Conservation (phyloP, 495 filamentous ascomycete species). For the Penicillium taxi region DNA sequence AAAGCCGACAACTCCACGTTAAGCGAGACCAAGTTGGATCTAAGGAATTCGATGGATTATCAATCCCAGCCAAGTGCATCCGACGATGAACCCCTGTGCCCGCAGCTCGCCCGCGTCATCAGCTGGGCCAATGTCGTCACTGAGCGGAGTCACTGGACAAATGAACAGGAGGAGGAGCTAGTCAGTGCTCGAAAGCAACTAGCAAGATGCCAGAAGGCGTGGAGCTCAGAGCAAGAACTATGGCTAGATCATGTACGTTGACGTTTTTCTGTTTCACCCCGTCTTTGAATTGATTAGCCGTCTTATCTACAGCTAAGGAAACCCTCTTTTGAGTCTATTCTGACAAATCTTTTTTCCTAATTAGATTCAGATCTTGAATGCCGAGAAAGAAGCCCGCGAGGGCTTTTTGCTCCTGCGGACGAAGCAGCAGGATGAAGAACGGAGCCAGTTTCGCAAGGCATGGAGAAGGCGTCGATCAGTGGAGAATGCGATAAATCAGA, state of each 20-base stretch:
- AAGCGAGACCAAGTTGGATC: too few species aligned
- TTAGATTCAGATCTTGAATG: constrained; percentile 29
- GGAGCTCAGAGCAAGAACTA: constrained; percentile 38
- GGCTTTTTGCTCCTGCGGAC: constrained; percentile 28
- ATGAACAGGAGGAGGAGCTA: constrained; percentile 28
- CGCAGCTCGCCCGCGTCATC: constrained; percentile 17
- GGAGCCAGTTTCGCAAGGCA: constrained; percentile 32
- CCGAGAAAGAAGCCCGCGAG: constrained; percentile 35
- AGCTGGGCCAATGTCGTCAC: constrained; percentile 32
- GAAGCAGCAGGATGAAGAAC: constrained; percentile 34
- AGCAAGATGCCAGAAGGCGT: constrained; percentile 34
- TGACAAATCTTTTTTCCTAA: background rate
- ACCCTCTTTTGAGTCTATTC: too few species aligned
- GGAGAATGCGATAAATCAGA: constrained; percentile 2
- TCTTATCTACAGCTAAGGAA: too few species aligned
- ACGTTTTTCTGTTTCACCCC: background rate
- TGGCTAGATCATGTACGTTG: constrained; percentile 34
- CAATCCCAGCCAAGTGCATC: too few species aligned
- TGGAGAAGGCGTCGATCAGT: constrained; percentile 25
- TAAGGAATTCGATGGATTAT: too few species aligned
- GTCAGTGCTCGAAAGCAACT: constrained; percentile 24
- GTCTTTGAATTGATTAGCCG: too few species aligned
- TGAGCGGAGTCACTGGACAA: constrained; percentile 28
- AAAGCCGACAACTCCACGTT: too few species aligned
- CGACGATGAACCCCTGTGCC: constrained; percentile 8